phyloP scores from a whole-genome alignment of 371 early-diverging fungal genomes.

The Saksenaea oblongispora region DNA sequence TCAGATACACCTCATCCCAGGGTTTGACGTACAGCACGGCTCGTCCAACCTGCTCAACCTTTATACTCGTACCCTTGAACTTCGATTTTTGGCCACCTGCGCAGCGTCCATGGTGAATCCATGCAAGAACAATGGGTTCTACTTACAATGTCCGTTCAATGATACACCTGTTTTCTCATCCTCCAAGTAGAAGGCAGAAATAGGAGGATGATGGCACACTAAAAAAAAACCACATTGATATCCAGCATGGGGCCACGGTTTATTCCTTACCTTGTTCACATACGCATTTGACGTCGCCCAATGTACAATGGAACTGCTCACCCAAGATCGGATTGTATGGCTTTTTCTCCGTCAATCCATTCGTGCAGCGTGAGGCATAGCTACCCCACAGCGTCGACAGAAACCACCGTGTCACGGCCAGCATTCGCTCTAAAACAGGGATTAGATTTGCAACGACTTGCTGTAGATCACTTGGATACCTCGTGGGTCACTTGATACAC shows the following conservation, averaged over 20 bases:
- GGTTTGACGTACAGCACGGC: slow-evolving; percentile 48
- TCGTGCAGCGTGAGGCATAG: slow-evolving; percentile 44
- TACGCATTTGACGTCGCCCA: slow-evolving; percentile 30
- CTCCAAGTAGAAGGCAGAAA: slow-evolving; percentile 65
- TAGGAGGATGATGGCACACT: slow-evolving; percentile 94
- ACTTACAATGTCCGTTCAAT: slow-evolving; percentile 60
- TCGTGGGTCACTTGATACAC: slow-evolving; percentile 54
- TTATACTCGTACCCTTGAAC: slow-evolving; percentile 67
- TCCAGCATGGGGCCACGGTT: not conserved
- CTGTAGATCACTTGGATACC: slow-evolving; percentile 24
- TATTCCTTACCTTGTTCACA: slow-evolving; percentile 54
- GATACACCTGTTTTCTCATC: slow-evolving; percentile 59
- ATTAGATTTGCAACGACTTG: not conserved
- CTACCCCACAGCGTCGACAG: slow-evolving; percentile 72
- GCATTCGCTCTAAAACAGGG: slow-evolving; percentile 20
- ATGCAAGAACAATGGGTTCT: not conserved
- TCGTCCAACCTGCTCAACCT: slow-evolving; percentile 63
- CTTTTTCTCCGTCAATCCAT: slow-evolving; percentile 65
- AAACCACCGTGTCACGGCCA: slow-evolving; percentile 32
- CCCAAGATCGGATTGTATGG: slow-evolving; percentile 85
- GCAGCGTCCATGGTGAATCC: too few species aligned
- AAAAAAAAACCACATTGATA: not conserved
- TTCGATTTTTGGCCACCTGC: slow-evolving; percentile 64
- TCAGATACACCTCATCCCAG: slow-evolving; percentile 56
- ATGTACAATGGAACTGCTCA: slow-evolving; percentile 70